Evolutionary conservation across 768 basidiomycete species (phyloP).

Genomic region (Lentinula aciculospora): DNA sequence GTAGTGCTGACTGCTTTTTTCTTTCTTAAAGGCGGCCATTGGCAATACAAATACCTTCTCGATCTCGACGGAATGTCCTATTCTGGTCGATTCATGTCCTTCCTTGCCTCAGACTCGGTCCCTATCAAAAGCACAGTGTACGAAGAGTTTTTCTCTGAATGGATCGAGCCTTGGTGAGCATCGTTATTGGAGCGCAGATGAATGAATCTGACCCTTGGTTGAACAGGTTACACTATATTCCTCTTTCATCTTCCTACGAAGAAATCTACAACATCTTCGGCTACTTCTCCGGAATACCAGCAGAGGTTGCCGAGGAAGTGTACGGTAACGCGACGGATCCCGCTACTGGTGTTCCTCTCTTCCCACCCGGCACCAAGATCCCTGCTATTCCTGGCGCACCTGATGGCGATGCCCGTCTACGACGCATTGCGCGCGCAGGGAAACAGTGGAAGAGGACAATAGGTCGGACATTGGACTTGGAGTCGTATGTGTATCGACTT

Average conservation of each 20-base stretch:
- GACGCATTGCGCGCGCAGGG: constrained; percentile 87
- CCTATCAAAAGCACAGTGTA: constrained; percentile 70
- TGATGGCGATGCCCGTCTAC: constrained; percentile 68
- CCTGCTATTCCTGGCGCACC: constrained; percentile 8
- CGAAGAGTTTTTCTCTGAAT: constrained; percentile 66
- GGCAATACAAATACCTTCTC: constrained; percentile 64
- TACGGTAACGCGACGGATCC: background rate
- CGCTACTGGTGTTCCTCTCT: background rate
- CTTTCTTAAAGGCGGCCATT: constrained; percentile 35
- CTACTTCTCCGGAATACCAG: constrained; percentile 85
- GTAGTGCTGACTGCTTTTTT: background rate
- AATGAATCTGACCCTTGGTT: constrained; percentile 21
- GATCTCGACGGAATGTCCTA: constrained; percentile 79
- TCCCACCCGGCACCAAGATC: background rate
- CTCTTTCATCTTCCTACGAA: constrained; percentile 76
- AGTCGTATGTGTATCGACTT: constrained; percentile 86
- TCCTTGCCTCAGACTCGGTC: constrained; percentile 58
- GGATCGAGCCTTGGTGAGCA: constrained; percentile 65
- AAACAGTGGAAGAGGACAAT: constrained; percentile 87
- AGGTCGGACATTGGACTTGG: constrained; percentile 85
- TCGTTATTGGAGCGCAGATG: too few species aligned
- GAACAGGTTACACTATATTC: constrained; percentile 95
- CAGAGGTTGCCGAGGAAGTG: constrained; percentile 29
- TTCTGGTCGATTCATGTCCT: constrained; percentile 60
- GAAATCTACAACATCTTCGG: constrained; percentile 94